Evolutionary conservation across 345 rosid genomes (phyloP).

Genomic region (Syzygium aqueum): DNA sequence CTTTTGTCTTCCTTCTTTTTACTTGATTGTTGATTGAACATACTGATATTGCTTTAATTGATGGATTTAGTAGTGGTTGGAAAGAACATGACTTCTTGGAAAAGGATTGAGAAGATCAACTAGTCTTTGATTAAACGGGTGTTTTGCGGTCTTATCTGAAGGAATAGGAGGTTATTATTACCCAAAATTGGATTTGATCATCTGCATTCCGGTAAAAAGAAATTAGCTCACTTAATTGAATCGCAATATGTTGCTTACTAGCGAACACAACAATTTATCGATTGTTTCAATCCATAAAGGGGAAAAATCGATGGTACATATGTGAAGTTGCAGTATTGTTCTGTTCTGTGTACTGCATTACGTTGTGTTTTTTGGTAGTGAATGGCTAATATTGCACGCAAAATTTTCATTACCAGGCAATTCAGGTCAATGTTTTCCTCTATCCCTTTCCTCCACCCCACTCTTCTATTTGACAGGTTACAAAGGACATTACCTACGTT

Average conservation of each 20-base stretch:
- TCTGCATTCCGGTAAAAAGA: background rate
- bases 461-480: background rate
- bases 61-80: background rate
- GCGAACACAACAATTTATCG: background rate
- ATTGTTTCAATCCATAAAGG: background rate
- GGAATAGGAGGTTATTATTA: background rate
- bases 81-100: background rate
- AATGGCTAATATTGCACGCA: background rate
- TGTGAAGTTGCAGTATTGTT: background rate
- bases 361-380: background rate
- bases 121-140: background rate
- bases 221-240: background rate
- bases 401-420: background rate
- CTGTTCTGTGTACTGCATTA: background rate
- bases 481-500: background rate
- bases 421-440: background rate
- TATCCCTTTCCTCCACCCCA: background rate
- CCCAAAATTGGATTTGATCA: background rate
- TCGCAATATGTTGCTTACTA: background rate
- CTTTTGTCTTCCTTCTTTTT: background rate
- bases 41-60: background rate
- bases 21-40: background rate
- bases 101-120: background rate
- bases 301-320: background rate
- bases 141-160: background rate